Evolutionary conservation across 176 grass and related monocot genomes (phyloP), one percentile per base, ranked within the genome.

Genomic region (Hsuehochloa calcarea): DNA sequence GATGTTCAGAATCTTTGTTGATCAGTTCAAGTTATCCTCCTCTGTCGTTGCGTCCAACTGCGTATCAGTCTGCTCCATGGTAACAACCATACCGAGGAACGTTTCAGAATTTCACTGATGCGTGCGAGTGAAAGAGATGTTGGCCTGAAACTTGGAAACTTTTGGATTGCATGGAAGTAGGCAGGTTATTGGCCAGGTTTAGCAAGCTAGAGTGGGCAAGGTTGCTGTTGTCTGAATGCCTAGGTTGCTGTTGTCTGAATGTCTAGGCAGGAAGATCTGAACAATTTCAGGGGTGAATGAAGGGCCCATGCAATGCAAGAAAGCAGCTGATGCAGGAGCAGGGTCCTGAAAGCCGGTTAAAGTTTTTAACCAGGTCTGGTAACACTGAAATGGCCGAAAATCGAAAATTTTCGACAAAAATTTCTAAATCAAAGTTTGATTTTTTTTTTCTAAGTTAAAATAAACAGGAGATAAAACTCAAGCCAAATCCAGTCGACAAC

Each of bases 281-380:
- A 73, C 46, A 65, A 80, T 73, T 80, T 17, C 76, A 52, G 54
- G 54, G 68, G 26, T 34, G 77, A 78, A 63, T 67, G 62, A 67
- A 7, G 40, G 78, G 63, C 74, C 85, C 84, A 86, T 52, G 19
- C 67, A 52, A 43, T 43, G 39, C 81, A 73, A 77, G 11, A 35
- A 56, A 68, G 66, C 52, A 74, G 72, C 49, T 75, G 80, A 49
- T 43, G 41, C 47, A 54, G 63, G 46, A 81, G 62, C 31, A 34
- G 31, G 1, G 31, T 34, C 3, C 31, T 34, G 31, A 34, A 34
- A 34, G 3, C 31, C 31, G 31, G 31, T 34, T 34, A 2, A 34
- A 34, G 3, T 2, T 34, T 34, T 34, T 34, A 34, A 34, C 31
- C 31, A 2, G 31, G 31, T 34, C 29, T 2, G 31, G 31, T 3